Percentiles rank a stretch among this genome's conserved stretches.
Conservation (phyloP, 78 protist species). For the Dictyostelium capitatum region DNA sequence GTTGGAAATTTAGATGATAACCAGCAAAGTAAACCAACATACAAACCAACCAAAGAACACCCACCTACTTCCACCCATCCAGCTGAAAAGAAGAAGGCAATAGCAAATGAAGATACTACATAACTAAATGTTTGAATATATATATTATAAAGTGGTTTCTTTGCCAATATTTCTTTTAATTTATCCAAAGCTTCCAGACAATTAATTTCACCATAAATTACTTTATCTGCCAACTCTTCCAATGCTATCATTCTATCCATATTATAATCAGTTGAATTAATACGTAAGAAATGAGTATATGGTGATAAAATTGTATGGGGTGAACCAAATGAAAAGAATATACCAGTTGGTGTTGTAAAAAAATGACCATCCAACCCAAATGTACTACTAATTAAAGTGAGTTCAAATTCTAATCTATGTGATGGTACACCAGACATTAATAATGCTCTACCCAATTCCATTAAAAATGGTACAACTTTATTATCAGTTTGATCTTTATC, state of each 20-base stretch:
- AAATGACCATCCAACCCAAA: constrained; percentile 77
- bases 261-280: constrained; percentile 53
- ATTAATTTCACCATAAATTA: constrained; percentile 43
- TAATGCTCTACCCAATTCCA: constrained; percentile 76
- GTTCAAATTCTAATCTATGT: constrained; percentile 58
- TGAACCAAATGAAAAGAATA: constrained; percentile 76
- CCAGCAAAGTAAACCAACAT: constrained; percentile 45
- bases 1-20: constrained; percentile 30
- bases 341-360: constrained; percentile 78
- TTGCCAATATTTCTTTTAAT: constrained; percentile 19
- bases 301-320: constrained; percentile 79
- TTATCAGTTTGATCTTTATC: constrained; percentile 33
- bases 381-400: constrained; percentile 58
- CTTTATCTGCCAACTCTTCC: constrained; percentile 55
- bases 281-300: constrained; percentile 69
- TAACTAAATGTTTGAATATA: constrained; percentile 15
- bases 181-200: constrained; percentile 28
- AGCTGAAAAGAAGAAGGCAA: constrained; percentile 44
- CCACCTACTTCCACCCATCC: constrained; percentile 70
- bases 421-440: constrained; percentile 74
- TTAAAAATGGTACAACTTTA: constrained; percentile 63
- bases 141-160: constrained; percentile 37
- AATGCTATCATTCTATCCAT: constrained; percentile 49
- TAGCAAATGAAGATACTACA: constrained; percentile 44
- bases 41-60: constrained; percentile 51